Evolutionary conservation across 129 eudicot genomes (phyloP).

Genomic region (Rutidosis leptorrhynchoides): DNA sequence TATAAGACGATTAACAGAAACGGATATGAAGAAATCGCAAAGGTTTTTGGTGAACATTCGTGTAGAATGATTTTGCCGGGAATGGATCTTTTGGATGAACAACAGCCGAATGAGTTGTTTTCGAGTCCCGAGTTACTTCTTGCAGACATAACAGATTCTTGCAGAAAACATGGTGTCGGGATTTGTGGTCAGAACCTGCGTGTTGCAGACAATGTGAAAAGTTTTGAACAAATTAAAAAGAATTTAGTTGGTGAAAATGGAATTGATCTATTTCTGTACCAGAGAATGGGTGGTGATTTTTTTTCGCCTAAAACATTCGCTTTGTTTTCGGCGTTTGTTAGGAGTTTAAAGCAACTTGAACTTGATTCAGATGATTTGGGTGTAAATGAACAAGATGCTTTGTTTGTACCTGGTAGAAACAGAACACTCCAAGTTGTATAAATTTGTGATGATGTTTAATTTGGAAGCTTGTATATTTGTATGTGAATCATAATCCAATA

Average conservation of each 20-base stretch:
- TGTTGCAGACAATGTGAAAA: slow-evolving; percentile 31
- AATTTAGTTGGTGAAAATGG: slow-evolving; percentile 45
- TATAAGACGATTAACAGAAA: slow-evolving; percentile 64
- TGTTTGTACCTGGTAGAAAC: slow-evolving; percentile 27
- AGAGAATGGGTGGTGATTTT: slow-evolving; percentile 92
- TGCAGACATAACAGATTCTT: slow-evolving; percentile 44
- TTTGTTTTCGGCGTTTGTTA: slow-evolving; percentile 50
- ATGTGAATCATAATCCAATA: slow-evolving; percentile 9
- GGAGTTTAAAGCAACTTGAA: slow-evolving; percentile 43
- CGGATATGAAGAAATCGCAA: slow-evolving; percentile 62
- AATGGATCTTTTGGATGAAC: slow-evolving; percentile 68
- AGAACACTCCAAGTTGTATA: slow-evolving; percentile 56
- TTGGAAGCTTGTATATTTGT: slow-evolving; percentile 21
- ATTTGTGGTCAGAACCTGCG: slow-evolving; percentile 57
- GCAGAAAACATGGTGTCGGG: slow-evolving; percentile 42
- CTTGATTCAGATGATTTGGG: slow-evolving; percentile 49
- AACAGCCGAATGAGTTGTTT: slow-evolving; percentile 36
- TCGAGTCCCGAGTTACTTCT: slow-evolving; percentile 66
- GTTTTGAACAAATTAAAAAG: slow-evolving; percentile 56
- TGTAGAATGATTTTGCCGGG: slow-evolving; percentile 66
- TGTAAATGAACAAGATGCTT: slow-evolving; percentile 26
- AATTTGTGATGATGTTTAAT: not conserved
- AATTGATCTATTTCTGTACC: slow-evolving; percentile 65
- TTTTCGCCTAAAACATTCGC: slow-evolving; percentile 81
- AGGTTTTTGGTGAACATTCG: slow-evolving; percentile 54